These are phyloP conservation scores for Suillus discolor DNA, from an alignment of 768 basidiomycete species.

Conservation along the genomic window DNA sequence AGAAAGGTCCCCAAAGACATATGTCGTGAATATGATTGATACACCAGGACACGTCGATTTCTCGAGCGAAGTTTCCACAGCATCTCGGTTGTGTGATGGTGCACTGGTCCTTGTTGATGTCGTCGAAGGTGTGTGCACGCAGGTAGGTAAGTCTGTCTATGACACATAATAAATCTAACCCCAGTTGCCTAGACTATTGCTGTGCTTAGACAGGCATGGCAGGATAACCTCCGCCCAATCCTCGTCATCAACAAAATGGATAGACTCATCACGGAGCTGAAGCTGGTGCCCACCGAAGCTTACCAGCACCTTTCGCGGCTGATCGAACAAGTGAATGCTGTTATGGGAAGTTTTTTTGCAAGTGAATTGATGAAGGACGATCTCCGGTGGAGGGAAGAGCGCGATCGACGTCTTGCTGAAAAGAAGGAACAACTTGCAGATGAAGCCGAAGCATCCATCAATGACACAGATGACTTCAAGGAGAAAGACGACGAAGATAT, in stretches of 20 bases:
- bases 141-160: constrained; percentile 55
- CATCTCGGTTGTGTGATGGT: constrained; percentile 92
- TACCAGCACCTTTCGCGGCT: constrained; percentile 92
- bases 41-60: constrained; percentile 99
- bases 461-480: constrained; percentile 73
- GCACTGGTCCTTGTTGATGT: constrained; percentile 95
- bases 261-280: constrained; percentile 90
- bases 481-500: constrained; percentile 98
- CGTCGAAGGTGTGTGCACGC: constrained; percentile 97
- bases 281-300: constrained; percentile 87
- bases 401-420: constrained; percentile 75
- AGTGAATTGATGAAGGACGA: constrained; percentile 97
- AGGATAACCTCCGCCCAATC: constrained; percentile 84
- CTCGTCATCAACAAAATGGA: constrained; percentile 98
- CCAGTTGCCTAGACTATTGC: constrained; percentile 74
- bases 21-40: constrained; percentile 94
- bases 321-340: constrained; percentile 97
- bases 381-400: constrained; percentile 89
- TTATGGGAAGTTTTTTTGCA: constrained; percentile 97
- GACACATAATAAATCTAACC: not conserved
- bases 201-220: constrained; percentile 93
- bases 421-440: constrained; percentile 74
- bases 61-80: constrained; percentile 94
- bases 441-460: constrained; percentile 59
- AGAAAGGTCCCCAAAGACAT: constrained; percentile 67